These are phyloP conservation scores for Mycosphaerella arachidis DNA, from an alignment of 2,329 filamentous ascomycete species.

Conservation along the genomic window DNA sequence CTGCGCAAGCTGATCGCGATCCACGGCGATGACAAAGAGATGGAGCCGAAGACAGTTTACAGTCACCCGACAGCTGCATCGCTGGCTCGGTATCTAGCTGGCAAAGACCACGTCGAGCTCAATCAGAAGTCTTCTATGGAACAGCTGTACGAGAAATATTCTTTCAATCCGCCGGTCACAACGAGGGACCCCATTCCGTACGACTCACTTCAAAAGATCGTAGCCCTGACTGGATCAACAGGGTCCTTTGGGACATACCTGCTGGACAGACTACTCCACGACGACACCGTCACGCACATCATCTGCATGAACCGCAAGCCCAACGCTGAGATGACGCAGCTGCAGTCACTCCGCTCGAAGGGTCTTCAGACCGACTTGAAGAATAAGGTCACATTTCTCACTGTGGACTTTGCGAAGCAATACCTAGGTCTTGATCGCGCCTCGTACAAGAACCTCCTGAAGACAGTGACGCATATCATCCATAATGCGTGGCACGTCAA, in stretches of 20 bases:
- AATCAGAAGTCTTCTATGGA: conserved; percentile 3
- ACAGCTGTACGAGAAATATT: conserved; percentile 30
- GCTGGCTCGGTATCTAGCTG: conserved; percentile 33
- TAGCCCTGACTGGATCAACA: conserved; percentile 36
- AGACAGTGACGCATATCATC: conserved; percentile 27
- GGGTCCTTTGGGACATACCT: conserved; percentile 35
- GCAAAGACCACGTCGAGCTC: background rate
- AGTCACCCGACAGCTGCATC: conserved; percentile 43
- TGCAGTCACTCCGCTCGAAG: conserved; percentile 15
- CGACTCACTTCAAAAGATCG: conserved; percentile 5
- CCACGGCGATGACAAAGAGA: conserved; percentile 33
- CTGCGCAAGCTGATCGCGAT: conserved; percentile 9
- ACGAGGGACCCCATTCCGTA: conserved; percentile 2
- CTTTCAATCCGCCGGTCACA: conserved; percentile 18
- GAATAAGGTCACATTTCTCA: conserved; percentile 21
- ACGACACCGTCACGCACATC: conserved; percentile 26
- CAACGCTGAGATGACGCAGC: conserved; percentile 22
- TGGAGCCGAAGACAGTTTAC: conserved; percentile 36
- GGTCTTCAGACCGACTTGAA: conserved; percentile 23
- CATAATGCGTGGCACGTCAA: conserved; percentile 39
- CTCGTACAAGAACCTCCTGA: conserved; percentile 22
- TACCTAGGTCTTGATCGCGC: conserved; percentile 24
- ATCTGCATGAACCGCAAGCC: conserved; percentile 30
- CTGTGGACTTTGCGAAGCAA: conserved; percentile 21
- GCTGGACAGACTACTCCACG: conserved; percentile 28